Conservation (phyloP, 2,329 filamentous ascomycete species). For the Moelleriella libera region DNA sequence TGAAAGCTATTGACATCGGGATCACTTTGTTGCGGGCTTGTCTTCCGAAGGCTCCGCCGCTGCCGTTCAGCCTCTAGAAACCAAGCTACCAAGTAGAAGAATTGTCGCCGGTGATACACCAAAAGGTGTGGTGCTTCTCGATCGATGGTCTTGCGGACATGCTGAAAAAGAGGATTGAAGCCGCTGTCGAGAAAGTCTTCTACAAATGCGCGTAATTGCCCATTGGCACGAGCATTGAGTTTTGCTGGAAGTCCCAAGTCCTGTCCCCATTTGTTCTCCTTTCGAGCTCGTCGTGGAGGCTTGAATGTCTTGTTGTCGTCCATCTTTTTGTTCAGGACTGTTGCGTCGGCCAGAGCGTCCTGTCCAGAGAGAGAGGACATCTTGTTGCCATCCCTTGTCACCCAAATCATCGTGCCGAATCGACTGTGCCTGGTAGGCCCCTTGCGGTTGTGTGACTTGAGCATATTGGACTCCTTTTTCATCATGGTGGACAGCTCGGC, state of each 20-base stretch:
- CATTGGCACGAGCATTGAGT: conserved; percentile 60
- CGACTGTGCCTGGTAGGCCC: conserved; percentile 81
- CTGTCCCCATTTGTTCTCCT: conserved; percentile 48
- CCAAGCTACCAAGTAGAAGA: conserved; percentile 87
- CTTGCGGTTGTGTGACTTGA: conserved; percentile 60
- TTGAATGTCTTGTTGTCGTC: conserved; percentile 84
- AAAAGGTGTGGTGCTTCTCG: conserved; percentile 73
- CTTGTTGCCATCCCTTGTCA: conserved; percentile 74
- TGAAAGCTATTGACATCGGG: conserved; percentile 64
- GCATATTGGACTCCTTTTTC: conserved; percentile 72
- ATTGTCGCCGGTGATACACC: conserved; percentile 66
- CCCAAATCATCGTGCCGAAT: conserved; percentile 96
- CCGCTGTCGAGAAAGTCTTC: conserved; percentile 89
- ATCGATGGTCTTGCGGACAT: conserved; percentile 79
- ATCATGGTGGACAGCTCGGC: conserved; percentile 64
- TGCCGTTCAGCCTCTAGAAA: conserved; percentile 76
- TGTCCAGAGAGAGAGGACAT: conserved; percentile 82
- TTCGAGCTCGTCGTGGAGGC: conserved; percentile 53
- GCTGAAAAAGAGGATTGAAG: conserved; percentile 82
- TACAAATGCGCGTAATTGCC: conserved; percentile 67
- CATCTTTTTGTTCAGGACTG: conserved; percentile 71
- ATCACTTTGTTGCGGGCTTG: conserved; percentile 23
- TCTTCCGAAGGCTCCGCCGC: conserved; percentile 47
- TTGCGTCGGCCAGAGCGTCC: conserved; percentile 60
- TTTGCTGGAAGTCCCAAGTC: conserved; percentile 64